These are phyloP conservation scores for Colletotrichum neosansevieriae DNA, from an alignment of 2,329 filamentous ascomycete species.

Conservation along the genomic window DNA sequence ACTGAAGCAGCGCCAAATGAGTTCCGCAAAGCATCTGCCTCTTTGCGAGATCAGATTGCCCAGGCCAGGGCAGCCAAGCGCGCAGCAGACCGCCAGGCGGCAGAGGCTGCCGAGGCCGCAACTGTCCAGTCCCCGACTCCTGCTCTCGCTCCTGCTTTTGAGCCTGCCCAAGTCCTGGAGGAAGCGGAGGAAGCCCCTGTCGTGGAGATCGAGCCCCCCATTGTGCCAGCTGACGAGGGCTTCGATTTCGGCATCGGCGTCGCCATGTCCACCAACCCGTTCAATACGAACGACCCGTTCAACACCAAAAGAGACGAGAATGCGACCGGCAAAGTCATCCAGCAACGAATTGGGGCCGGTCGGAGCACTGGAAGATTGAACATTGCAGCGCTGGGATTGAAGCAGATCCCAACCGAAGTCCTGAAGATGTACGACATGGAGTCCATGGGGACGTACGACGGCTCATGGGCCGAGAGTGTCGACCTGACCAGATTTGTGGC, in stretches of 20 bases:
- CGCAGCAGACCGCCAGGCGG: constrained; percentile 57
- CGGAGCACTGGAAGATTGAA: constrained; percentile 86
- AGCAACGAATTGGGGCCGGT: constrained; percentile 78
- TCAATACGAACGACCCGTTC: constrained; percentile 70
- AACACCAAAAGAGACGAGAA: constrained; percentile 72
- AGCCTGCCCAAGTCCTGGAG: not conserved
- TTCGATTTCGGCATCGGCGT: constrained; percentile 60
- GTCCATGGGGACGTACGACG: constrained; percentile 69
- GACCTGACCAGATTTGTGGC: constrained; percentile 87
- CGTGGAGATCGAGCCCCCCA: constrained; percentile 45
- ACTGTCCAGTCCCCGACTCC: not conserved
- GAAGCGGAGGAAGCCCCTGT: not conserved
- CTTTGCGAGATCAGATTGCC: constrained; percentile 90
- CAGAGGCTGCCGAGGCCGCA: constrained; percentile 38
- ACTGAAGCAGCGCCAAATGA: constrained; percentile 29
- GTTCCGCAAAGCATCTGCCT: constrained; percentile 76
- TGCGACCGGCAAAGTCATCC: constrained; percentile 74
- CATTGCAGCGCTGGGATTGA: constrained; percentile 85
- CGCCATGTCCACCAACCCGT: constrained; percentile 23
- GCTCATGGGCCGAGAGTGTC: constrained; percentile 91
- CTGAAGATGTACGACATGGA: constrained; percentile 91
- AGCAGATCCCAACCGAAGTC: constrained; percentile 83
- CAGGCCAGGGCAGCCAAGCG: constrained; percentile 88
- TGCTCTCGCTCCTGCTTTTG: not conserved
- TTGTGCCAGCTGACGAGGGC: constrained; percentile 59